Evolutionary conservation across 2,329 filamentous ascomycete species (phyloP), one percentile per base, ranked within the genome.

Genomic region (Cryoendolithus antarcticus): DNA sequence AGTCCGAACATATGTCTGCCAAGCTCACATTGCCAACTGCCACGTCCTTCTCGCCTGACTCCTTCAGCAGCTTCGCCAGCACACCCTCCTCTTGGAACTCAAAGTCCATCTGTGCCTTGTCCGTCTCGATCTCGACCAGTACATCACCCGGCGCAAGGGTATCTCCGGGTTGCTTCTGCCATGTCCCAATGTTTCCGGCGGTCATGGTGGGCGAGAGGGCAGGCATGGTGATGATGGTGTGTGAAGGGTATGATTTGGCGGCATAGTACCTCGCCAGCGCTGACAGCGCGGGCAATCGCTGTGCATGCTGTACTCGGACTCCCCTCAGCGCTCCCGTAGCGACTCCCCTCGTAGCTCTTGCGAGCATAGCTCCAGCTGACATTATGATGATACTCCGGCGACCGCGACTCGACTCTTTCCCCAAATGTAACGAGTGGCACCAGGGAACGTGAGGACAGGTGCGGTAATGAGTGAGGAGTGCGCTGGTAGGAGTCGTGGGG

Each of bases 101-200:
- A 63, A 98, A 96, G 71, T 98, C 91, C 91, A 98, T 98, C 71
- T 96, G 91, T 49, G 91, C 91, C 75, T 98, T 98, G 69, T 98
- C 91, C 55, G 91, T 98, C 75, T 98, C 91, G 58, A 96, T 94
- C 51, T 58, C 56, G 31, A 58, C 52, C 53, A 98, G 70, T 34
- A 98, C 91, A 62, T 98, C 91, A 62, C 91, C 91, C 38, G 93
- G 88, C 42, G 76, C 70, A 62, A 98, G 80, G 46, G 71, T 59
- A 64, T 98, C 91, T 60, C 91, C 91, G 51, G 79, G 73, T 71
- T 95, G 93, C 77, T 96, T 98, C 71, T 96, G 86, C 91, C 91
- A 98, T 48, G 79, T 71, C 56, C 91, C 93, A 64, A 98, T 93
- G 71, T 93, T 94, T 62, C 91, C 91, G 47, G 84, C 73, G 48